phyloP scores from a whole-genome alignment of 75 land plant species.

The Chamaecyparis obtusa region DNA sequence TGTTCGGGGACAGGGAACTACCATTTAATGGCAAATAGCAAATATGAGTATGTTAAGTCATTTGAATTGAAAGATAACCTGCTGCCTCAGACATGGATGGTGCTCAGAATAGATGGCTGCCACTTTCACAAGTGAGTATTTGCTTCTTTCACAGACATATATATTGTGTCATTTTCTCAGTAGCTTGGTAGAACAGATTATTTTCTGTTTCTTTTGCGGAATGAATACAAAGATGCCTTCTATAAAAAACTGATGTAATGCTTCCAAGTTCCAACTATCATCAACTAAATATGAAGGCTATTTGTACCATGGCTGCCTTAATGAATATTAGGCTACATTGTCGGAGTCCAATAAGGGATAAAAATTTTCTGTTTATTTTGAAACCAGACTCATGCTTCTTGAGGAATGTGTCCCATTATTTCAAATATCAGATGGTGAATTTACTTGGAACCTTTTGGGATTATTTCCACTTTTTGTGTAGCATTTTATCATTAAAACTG shows the following conservation, averaged over 20 bases:
- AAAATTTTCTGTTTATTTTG: background rate
- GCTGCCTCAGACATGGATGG: constrained; percentile 56
- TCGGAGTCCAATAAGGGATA: background rate
- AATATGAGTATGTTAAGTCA: constrained; percentile 81
- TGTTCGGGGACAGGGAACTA: background rate
- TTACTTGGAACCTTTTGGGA: background rate
- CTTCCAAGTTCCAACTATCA: background rate
- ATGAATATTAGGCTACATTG: background rate
- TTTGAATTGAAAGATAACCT: constrained; percentile 65
- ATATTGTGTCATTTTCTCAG: background rate
- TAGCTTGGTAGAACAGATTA: background rate
- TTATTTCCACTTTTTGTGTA: background rate
- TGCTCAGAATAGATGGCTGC: constrained; percentile 74
- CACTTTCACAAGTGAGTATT: constrained; percentile 56
- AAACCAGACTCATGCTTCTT: background rate
- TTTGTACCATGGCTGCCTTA: background rate
- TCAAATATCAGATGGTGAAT: background rate
- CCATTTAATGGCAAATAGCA: constrained; percentile 84
- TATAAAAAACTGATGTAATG: background rate
- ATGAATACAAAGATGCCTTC: background rate
- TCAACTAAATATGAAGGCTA: background rate
- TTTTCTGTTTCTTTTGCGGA: background rate
- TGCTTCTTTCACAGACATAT: background rate
- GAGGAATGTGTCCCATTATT: background rate
- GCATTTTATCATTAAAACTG: background rate